These are phyloP conservation scores for Aspergillus cejpii DNA, from an alignment of 2,329 filamentous ascomycete species.

Conservation along the genomic window DNA sequence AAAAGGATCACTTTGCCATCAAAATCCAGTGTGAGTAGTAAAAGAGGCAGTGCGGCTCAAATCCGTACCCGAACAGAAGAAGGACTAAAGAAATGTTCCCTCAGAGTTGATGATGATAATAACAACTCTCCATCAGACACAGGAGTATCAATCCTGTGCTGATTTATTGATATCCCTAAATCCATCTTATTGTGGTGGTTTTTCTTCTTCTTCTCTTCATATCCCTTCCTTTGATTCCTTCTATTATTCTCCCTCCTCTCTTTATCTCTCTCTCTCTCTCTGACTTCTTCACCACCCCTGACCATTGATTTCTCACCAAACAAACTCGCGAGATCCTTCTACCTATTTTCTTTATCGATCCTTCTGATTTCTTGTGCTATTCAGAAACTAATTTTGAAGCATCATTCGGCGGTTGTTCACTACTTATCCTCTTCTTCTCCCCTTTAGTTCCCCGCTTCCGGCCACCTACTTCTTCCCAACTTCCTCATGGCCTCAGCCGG, in stretches of 20 bases:
- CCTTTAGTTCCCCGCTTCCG: slow-evolving; percentile 4
- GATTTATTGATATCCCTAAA: neutral
- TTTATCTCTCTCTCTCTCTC: slow-evolving; percentile 1
- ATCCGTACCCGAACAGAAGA: slow-evolving; percentile 6
- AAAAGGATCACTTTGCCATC: too few relatives aligned
- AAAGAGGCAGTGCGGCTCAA: slow-evolving; percentile 2
- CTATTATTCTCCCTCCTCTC: neutral
- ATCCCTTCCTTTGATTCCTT: neutral
- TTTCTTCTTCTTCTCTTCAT: slow-evolving; percentile 5
- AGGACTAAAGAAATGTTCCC: neutral
- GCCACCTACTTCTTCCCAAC: slow-evolving; percentile 3
- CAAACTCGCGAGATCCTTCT: neutral
- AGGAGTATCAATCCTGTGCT: neutral
- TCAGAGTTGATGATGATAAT: neutral
- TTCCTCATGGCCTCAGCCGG: slow-evolving; percentile 58
- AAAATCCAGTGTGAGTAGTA: too few relatives aligned
- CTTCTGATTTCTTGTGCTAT: neutral
- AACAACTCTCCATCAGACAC: neutral
- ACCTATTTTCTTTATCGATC: neutral
- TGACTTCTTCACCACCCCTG: slow-evolving; percentile 14
- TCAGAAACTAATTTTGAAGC: neutral
- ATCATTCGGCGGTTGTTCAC: neutral
- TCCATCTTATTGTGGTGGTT: neutral
- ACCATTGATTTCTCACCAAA: slow-evolving; percentile 17
- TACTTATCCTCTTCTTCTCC: neutral